A percentile compares a stretch with the other conserved stretches of the same genome.
Conservation (phyloP, 2,329 filamentous ascomycete species). For the Colletotrichum sp. region DNA sequence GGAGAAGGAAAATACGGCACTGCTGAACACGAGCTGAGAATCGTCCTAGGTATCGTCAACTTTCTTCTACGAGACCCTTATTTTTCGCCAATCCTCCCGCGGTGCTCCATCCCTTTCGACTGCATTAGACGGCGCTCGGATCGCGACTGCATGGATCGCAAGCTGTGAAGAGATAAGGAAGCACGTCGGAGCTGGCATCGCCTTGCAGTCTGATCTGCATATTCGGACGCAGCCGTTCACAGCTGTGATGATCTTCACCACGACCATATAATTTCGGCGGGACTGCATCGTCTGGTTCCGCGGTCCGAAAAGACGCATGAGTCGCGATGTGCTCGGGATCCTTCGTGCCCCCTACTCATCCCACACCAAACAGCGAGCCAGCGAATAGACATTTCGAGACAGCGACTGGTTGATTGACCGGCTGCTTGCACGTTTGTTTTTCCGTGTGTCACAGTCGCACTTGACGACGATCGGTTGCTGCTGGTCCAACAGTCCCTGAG, state of each 20-base stretch:
- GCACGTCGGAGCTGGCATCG: not conserved
- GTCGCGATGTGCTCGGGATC: not conserved
- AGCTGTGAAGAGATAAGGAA: not conserved
- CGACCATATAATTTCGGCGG: not conserved
- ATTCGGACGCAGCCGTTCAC: not conserved
- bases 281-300: not conserved
- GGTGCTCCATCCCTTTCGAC: not conserved
- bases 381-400: not conserved
- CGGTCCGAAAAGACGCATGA: not conserved
- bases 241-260: not conserved
- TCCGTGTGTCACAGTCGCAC: not conserved
- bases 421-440: not conserved
- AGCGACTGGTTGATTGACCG: not conserved
- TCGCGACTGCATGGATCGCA: constrained; percentile 1
- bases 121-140: constrained; percentile 4
- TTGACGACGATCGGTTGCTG: not conserved
- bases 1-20: not conserved
- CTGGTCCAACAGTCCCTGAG: not conserved
- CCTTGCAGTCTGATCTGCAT: constrained; percentile 1
- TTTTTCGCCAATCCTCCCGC: not conserved
- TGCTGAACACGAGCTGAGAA: not conserved
- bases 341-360: not conserved
- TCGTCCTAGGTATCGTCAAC: not conserved
- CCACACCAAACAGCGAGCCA: not conserved
- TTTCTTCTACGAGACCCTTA: not conserved